Evolutionary conservation across 768 basidiomycete genomes (phyloP).

Genomic region (Lentinus brumalis): DNA sequence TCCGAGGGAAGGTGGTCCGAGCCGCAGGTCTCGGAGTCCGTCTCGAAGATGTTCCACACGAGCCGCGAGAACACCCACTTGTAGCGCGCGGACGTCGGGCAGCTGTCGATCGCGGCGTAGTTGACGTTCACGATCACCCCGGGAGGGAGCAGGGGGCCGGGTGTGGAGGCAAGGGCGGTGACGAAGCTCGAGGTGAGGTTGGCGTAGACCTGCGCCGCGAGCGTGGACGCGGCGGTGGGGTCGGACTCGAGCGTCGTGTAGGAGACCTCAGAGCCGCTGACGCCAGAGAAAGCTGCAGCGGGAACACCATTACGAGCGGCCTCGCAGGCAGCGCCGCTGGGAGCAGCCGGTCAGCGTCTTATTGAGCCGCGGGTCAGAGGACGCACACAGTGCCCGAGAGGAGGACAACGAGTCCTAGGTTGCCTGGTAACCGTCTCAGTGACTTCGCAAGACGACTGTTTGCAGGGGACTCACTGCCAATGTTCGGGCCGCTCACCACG

Average conservation of each 20-base stretch:
- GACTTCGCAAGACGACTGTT: too few relatives aligned
- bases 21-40: constrained; percentile 37
- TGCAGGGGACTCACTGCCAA: constrained; percentile 21
- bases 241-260: constrained; percentile 49
- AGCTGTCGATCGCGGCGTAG: constrained; percentile 32
- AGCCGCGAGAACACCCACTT: constrained; percentile 37
- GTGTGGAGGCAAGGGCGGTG: constrained; percentile 19
- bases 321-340: constrained; percentile 51
- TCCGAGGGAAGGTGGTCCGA: constrained; percentile 35
- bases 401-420: constrained; percentile 25
- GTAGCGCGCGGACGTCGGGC: constrained; percentile 29
- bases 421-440: constrained; percentile 1
- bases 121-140: constrained; percentile 40
- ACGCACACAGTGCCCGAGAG: constrained; percentile 34
- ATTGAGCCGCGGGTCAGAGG: too few relatives aligned
- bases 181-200: constrained; percentile 44
- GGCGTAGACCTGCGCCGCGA: constrained; percentile 45
- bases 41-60: constrained; percentile 23
- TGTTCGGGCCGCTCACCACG: constrained; percentile 48
- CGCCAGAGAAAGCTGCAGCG: constrained; percentile 50
- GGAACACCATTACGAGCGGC: constrained; percentile 52
- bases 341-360: background rate
- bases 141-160: constrained; percentile 33
- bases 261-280: constrained; percentile 44
- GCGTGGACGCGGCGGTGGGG: constrained; percentile 36